Evolutionary conservation across 129 eudicot species (phyloP).

Genomic region (Centrapalus pauciflorus): DNA sequence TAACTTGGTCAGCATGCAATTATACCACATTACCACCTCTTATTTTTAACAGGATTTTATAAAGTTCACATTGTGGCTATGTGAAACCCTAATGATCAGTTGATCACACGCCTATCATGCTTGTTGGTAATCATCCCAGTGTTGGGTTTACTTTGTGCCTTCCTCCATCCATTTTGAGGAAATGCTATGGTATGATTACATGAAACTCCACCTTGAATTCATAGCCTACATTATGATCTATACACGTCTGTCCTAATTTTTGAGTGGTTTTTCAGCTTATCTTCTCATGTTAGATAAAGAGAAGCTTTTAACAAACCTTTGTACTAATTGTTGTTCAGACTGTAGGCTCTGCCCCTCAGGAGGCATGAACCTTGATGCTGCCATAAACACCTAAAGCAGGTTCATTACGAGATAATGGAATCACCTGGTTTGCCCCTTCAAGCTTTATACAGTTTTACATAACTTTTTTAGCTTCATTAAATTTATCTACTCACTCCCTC

Average conservation of each 20-base stretch:
- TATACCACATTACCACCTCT: not conserved
- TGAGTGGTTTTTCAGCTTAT: not conserved
- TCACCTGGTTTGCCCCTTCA: conserved; percentile 40
- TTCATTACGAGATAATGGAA: conserved; percentile 39
- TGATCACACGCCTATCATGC: conserved; percentile 4
- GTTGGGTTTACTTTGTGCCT: not conserved
- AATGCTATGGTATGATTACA: not conserved
- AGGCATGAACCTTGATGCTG: conserved; percentile 13
- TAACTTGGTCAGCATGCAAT: not conserved
- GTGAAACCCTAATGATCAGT: not conserved
- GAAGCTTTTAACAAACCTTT: conserved; percentile 9
- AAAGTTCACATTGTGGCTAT: not conserved
- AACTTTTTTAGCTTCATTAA: not conserved
- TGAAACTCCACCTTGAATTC: not conserved
- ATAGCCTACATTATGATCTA: not conserved
- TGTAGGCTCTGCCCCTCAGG: conserved; percentile 14
- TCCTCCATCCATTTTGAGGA: not conserved
- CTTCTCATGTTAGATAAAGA: not conserved
- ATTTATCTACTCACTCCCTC: not conserved
- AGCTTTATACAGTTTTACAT: not conserved
- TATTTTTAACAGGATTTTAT: not conserved
- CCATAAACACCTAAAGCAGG: conserved; percentile 19
- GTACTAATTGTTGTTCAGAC: not conserved
- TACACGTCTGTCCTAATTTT: not conserved
- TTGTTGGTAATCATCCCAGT: not conserved